A percentile compares a stretch with the other conserved stretches of the same genome.
Conservation (phyloP, 2,329 filamentous ascomycete genomes). For the Sarocladium strictum region DNA sequence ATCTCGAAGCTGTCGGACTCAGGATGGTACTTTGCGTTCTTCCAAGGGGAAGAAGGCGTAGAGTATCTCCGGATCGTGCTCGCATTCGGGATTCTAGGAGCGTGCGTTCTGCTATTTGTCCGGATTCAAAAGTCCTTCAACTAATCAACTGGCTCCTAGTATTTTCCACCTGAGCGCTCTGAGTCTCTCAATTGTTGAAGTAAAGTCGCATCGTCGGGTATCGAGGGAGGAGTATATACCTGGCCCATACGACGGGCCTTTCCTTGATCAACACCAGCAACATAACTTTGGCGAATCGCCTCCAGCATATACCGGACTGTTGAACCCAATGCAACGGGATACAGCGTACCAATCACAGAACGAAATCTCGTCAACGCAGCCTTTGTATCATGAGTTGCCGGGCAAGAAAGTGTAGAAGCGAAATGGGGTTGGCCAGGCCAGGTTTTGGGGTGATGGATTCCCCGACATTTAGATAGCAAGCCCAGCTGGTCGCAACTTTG, state of each 20-base stretch:
- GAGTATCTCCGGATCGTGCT: slow-evolving; percentile 12
- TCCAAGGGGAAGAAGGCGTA: slow-evolving; percentile 10
- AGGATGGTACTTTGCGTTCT: slow-evolving; percentile 15
- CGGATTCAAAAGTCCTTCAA: neutral
- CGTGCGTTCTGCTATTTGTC: slow-evolving; percentile 9
- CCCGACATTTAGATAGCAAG: no score
- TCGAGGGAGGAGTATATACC: neutral
- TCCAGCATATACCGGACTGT: neutral
- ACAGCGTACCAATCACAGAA: neutral
- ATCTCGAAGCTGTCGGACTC: slow-evolving; percentile 13
- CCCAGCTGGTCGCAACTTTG: no score
- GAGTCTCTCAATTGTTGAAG: neutral
- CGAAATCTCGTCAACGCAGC: neutral
- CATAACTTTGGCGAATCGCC: neutral
- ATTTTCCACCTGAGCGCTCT: neutral
- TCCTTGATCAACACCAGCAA: neutral
- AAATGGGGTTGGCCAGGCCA: neutral
- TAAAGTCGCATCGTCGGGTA: neutral
- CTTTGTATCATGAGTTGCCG: neutral
- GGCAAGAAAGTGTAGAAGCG: neutral
- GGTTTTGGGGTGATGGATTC: no score
- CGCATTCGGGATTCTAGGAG: slow-evolving; percentile 12
- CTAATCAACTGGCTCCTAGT: neutral
- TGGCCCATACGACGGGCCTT: neutral
- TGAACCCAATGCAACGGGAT: neutral